Conservation (phyloP, 2,329 filamentous ascomycete genomes). For the Epichloe sp. region DNA sequence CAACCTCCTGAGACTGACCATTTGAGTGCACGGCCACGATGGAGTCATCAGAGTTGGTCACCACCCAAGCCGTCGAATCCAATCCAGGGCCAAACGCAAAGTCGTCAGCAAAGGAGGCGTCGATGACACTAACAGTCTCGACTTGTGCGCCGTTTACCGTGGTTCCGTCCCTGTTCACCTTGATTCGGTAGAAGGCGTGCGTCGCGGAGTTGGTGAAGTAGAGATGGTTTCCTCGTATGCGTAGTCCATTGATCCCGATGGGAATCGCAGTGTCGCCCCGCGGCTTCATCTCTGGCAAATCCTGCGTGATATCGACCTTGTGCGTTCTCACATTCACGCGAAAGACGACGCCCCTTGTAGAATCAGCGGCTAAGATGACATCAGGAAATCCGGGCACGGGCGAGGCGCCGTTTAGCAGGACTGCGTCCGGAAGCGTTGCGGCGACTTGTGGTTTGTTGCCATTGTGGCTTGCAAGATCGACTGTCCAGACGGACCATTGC, state of each 20-base stretch:
- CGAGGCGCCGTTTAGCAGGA: background rate
- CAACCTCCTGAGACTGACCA: background rate
- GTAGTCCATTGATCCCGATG: slow-evolving; percentile 22
- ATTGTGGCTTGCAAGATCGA: background rate
- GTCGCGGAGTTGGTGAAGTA: slow-evolving; percentile 34
- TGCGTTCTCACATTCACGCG: slow-evolving; percentile 13
- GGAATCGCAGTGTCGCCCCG: slow-evolving; percentile 23
- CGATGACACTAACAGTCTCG: slow-evolving; percentile 6
- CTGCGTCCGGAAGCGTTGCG: background rate
- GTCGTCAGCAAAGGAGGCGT: slow-evolving; percentile 10
- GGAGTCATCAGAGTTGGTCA: slow-evolving; percentile 8
- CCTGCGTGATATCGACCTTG: slow-evolving; percentile 8
- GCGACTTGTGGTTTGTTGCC: background rate
- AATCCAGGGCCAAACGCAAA: slow-evolving; percentile 8
- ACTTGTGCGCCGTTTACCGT: background rate
- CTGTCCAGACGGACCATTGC: background rate
- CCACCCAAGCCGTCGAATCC: slow-evolving; percentile 6
- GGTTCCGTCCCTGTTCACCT: slow-evolving; percentile 5
- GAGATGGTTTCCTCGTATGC: slow-evolving; percentile 30
- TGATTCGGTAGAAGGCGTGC: slow-evolving; percentile 10
- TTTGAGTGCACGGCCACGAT: slow-evolving; percentile 4
- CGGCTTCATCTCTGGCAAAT: slow-evolving; percentile 21
- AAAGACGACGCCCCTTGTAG: slow-evolving; percentile 12
- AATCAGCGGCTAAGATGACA: slow-evolving; percentile 9
- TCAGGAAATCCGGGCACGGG: background rate